Percentiles rank a stretch among this genome's conserved stretches.
phyloP scores from a whole-genome alignment of 257 asterid species.

The Anisodus tanguticus region DNA sequence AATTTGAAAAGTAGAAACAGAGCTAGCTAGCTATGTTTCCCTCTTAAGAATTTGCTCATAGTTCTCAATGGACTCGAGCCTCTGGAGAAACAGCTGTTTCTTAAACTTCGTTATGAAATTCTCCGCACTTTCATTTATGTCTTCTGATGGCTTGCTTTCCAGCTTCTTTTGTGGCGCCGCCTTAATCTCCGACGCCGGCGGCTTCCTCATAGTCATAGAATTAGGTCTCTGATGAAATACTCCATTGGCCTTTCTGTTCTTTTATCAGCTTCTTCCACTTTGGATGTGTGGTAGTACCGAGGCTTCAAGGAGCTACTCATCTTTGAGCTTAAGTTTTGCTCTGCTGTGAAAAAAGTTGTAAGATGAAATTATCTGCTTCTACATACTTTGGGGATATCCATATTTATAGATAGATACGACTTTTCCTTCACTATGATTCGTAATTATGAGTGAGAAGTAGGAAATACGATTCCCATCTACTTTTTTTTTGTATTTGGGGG shows the following conservation, averaged over 20 bases:
- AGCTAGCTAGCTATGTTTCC: conserved; percentile 41
- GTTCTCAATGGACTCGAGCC: conserved; percentile 81
- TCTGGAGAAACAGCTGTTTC: conserved; percentile 66
- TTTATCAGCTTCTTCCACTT: background rate
- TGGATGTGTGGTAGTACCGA: background rate
- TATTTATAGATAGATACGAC: conserved; percentile 1
- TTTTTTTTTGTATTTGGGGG: background rate
- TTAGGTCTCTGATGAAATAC: background rate
- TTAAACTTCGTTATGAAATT: conserved; percentile 69
- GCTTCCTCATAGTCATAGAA: background rate
- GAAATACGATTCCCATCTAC: conserved; percentile 14
- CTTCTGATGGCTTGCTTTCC: conserved; percentile 55
- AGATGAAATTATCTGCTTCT: background rate
- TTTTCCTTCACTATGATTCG: background rate
- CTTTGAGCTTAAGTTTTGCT: background rate
- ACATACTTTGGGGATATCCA: background rate
- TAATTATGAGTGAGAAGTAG: background rate
- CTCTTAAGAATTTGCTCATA: conserved; percentile 74
- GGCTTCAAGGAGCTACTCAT: conserved; percentile 20
- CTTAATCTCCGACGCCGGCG: conserved; percentile 27
- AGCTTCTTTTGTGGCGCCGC: conserved; percentile 38
- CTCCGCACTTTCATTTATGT: conserved; percentile 72
- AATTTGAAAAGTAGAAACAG: background rate
- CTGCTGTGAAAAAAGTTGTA: background rate
- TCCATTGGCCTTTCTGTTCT: conserved; percentile 11